phyloP scores from a whole-genome alignment of 768 basidiomycete species.

The Lyophyllum decastes region DNA sequence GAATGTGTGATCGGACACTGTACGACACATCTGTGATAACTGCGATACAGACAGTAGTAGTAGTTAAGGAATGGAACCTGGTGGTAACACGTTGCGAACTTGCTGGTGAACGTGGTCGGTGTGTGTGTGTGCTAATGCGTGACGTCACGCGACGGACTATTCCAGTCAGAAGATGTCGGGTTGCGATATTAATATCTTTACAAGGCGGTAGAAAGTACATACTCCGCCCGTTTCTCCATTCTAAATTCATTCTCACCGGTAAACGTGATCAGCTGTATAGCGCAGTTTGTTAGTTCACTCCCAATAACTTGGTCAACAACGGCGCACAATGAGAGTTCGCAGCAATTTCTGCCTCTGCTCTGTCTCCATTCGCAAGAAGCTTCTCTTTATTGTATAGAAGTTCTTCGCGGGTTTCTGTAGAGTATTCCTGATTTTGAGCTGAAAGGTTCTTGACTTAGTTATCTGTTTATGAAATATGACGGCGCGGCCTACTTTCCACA shows the following conservation, averaged over 20 bases:
- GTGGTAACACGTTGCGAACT: slow-evolving; percentile 3
- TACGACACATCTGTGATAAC: slow-evolving; percentile 4
- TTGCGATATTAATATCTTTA: slow-evolving; percentile 18
- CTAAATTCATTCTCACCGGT: slow-evolving; percentile 49
- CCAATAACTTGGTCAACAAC: slow-evolving; percentile 11
- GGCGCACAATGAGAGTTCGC: slow-evolving; percentile 82
- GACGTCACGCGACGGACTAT: slow-evolving; percentile 17
- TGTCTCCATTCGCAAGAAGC: slow-evolving; percentile 92
- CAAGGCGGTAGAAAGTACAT: slow-evolving; percentile 16
- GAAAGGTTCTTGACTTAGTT: slow-evolving; percentile 1
- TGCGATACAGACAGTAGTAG: slow-evolving; percentile 1
- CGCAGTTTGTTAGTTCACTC: slow-evolving; percentile 20
- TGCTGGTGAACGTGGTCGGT: neutral
- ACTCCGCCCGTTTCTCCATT: slow-evolving; percentile 17
- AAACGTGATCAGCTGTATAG: slow-evolving; percentile 78
- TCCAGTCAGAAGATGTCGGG: slow-evolving; percentile 1
- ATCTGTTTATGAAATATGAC: neutral
- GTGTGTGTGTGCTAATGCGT: neutral
- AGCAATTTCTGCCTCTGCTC: slow-evolving; percentile 96
- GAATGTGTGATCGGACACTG: neutral
- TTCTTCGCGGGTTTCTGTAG: slow-evolving; percentile 97
- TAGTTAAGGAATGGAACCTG: slow-evolving; percentile 5
- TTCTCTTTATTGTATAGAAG: slow-evolving; percentile 99
- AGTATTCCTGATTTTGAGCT: slow-evolving; percentile 98
- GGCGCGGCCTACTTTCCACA: slow-evolving; percentile 81